Conservation (phyloP, 2,329 filamentous ascomycete genomes). For the Aspergillus neotritici region DNA sequence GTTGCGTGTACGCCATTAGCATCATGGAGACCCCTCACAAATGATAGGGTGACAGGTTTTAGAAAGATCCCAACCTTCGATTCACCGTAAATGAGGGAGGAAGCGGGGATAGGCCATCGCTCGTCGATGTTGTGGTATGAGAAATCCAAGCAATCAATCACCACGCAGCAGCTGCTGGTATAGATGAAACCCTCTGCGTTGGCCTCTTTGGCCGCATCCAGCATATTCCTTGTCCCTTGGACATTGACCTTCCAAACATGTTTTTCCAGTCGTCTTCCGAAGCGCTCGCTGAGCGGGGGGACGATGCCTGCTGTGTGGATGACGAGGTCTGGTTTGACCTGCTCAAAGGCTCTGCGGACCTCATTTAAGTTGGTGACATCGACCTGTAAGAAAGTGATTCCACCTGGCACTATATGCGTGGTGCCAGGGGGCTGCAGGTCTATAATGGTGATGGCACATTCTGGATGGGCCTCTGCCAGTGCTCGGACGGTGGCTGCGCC, state of each 20-base stretch:
- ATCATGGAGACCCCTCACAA: not conserved
- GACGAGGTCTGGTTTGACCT: constrained; percentile 44
- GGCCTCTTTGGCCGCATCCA: constrained; percentile 41
- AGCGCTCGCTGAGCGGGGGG: constrained; percentile 35
- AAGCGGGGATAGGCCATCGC: constrained; percentile 33
- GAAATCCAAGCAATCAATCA: constrained; percentile 46
- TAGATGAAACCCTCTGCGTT: constrained; percentile 50
- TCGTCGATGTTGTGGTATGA: constrained; percentile 37
- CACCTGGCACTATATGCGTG: constrained; percentile 22
- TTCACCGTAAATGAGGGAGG: constrained; percentile 41
- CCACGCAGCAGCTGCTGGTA: constrained; percentile 52
- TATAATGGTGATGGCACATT: constrained; percentile 33
- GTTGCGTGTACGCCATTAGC: constrained; percentile 9
- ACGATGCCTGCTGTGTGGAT: constrained; percentile 50
- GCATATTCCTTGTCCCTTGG: constrained; percentile 49
- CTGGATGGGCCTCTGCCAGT: constrained; percentile 32
- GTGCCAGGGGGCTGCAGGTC: constrained; percentile 29
- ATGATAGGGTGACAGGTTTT: not conserved
- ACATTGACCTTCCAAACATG: constrained; percentile 49
- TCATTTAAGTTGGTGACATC: constrained; percentile 30
- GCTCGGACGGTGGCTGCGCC: constrained; percentile 36
- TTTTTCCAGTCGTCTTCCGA: constrained; percentile 29
- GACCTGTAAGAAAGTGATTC: constrained; percentile 23
- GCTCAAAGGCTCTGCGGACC: constrained; percentile 31
- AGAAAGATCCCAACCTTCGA: constrained; percentile 30